A percentile compares a stretch with the other conserved stretches of the same genome.
Conservation (phyloP, 768 basidiomycete genomes). For the Clathrus columnatus region DNA sequence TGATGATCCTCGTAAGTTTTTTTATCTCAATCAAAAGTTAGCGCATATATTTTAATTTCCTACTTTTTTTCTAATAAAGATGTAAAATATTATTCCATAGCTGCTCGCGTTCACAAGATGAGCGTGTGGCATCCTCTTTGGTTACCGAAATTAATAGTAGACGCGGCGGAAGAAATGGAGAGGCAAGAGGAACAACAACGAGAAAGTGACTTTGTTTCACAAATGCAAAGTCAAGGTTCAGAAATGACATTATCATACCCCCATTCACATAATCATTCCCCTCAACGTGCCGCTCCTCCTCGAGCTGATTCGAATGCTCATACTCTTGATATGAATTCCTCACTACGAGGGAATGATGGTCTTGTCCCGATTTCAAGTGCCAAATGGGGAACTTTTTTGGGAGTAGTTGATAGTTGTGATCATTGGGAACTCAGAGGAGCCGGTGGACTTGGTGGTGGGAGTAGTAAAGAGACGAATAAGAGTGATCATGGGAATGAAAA, state of each 20-base stretch:
- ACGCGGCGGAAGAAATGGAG: conserved; percentile 68
- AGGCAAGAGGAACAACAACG: conserved; percentile 25
- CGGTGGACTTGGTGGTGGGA: conserved; percentile 60
- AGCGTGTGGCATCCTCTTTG: conserved; percentile 92
- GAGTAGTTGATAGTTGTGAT: conserved; percentile 81
- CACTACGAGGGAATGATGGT: conserved; percentile 77
- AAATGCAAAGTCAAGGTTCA: conserved; percentile 6
- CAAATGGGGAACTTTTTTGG: conserved; percentile 90
- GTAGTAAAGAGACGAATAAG: conserved; percentile 22
- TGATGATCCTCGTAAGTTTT: conserved; percentile 42
- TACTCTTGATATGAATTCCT: neutral
- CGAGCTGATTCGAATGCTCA: too few relatives aligned
- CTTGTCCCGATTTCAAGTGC: conserved; percentile 89
- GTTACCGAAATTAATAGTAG: conserved; percentile 91
- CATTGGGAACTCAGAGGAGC: conserved; percentile 96
- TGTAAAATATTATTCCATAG: conserved; percentile 90
- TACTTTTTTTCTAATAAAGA: conserved; percentile 11
- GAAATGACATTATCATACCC: conserved; percentile 4
- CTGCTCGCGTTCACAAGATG: conserved; percentile 59
- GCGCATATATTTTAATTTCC: neutral
- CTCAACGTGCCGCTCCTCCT: too few relatives aligned
- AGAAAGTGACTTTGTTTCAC: conserved; percentile 9
- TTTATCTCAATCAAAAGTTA: neutral
- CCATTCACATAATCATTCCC: neutral
- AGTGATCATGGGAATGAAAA: conserved; percentile 8